phyloP scores from a whole-genome alignment of 1,284 basidiomycete species.

The Apiotrichum gamsii region DNA sequence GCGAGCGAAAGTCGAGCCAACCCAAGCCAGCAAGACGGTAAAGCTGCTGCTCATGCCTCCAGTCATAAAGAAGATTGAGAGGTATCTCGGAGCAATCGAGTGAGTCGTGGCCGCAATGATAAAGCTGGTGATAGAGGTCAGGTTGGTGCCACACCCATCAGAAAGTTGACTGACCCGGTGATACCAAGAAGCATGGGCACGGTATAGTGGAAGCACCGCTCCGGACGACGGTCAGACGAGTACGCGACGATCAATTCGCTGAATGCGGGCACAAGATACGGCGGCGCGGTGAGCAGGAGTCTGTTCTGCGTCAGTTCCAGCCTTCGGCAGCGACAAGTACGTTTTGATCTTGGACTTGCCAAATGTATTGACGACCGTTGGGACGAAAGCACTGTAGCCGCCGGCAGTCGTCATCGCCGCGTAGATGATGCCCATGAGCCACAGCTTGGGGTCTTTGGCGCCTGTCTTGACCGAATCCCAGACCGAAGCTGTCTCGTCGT shows the following conservation, averaged over 20 bases:
- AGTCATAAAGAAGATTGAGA: constrained; percentile 31
- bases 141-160: too few species aligned
- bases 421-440: constrained; percentile 18
- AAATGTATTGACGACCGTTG: constrained; percentile 28
- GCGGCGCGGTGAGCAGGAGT: constrained; percentile 35
- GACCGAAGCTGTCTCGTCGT: constrained; percentile 10
- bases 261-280: constrained; percentile 31
- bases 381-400: constrained; percentile 30
- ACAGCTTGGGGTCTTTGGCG: constrained; percentile 17
- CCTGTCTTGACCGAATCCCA: constrained; percentile 2
- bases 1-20: constrained; percentile 33
- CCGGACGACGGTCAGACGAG: constrained; percentile 25
- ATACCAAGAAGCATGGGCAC: constrained; percentile 40
- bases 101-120: constrained; percentile 28
- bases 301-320: too few species aligned
- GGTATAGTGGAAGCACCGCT: constrained; percentile 43
- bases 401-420: constrained; percentile 21
- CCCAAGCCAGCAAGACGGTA: constrained; percentile 36
- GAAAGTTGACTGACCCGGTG: too few species aligned
- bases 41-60: constrained; percentile 30
- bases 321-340: too few species aligned
- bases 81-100: constrained; percentile 28
- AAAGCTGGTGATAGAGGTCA: constrained; percentile 10
- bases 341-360: constrained; percentile 23
- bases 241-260: constrained; percentile 30